A percentile compares a stretch with the other conserved stretches of the same genome.
Conservation (phyloP, 495 filamentous ascomycete species). For the Neurospora sp. region DNA sequence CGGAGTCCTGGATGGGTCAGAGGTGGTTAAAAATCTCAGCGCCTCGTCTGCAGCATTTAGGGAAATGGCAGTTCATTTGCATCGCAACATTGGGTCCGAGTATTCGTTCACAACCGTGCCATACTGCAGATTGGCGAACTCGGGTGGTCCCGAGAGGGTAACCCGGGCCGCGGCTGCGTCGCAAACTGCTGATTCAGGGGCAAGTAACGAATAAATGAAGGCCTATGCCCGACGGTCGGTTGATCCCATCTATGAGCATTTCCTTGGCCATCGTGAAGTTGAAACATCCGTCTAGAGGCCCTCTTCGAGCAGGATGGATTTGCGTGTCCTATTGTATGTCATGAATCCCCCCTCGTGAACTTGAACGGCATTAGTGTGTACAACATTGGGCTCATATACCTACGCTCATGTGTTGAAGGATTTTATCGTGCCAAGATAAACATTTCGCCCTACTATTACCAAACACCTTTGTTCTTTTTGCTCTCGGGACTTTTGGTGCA, state of each 20-base stretch:
- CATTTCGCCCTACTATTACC: too few relatives aligned
- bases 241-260: neutral
- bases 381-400: too few relatives aligned
- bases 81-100: slow-evolving; percentile 10
- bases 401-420: too few relatives aligned
- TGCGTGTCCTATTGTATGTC: neutral
- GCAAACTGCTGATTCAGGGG: neutral
- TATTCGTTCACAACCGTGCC: neutral
- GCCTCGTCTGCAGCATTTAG: slow-evolving; percentile 23
- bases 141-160: neutral
- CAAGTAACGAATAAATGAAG: neutral
- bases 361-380: too few relatives aligned
- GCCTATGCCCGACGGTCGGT: neutral
- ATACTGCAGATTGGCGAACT: neutral
- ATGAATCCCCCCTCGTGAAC: neutral
- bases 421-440: too few relatives aligned
- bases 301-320: neutral
- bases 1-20: slow-evolving; percentile 26
- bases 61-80: slow-evolving; percentile 28
- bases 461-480: too few relatives aligned
- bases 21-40: slow-evolving; percentile 13
- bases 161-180: neutral
- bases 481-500: neutral
- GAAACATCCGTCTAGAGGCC: neutral
- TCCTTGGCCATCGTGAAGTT: neutral